A percentile compares a stretch with the other conserved stretches of the same genome.
These are phyloP conservation scores for Auriscalpium vulgare DNA, from an alignment of 768 basidiomycete species.

Conservation along the genomic window DNA sequence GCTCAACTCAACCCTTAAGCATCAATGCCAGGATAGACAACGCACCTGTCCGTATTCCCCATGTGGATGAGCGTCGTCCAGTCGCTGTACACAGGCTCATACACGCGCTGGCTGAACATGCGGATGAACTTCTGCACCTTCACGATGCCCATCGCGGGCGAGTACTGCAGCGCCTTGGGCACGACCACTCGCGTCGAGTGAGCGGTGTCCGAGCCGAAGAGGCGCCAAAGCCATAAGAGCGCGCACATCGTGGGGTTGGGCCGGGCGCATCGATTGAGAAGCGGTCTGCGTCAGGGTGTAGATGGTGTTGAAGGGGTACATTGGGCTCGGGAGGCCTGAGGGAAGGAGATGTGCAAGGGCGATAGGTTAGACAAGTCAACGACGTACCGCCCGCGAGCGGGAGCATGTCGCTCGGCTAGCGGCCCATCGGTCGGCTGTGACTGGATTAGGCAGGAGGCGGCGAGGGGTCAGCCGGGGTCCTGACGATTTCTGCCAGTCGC, in stretches of 20 bases:
- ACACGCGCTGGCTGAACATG: slow-evolving; percentile 47
- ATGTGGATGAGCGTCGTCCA: slow-evolving; percentile 48
- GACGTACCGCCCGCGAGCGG: slow-evolving; percentile 56
- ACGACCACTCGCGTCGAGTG: slow-evolving; percentile 44
- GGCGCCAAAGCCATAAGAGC: slow-evolving; percentile 52
- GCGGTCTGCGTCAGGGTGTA: slow-evolving; percentile 43
- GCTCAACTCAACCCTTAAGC: slow-evolving; percentile 2
- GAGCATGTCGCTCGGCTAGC: slow-evolving; percentile 49
- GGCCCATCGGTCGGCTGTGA: too few species aligned
- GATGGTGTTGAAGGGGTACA: slow-evolving; percentile 57
- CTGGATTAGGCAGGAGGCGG: too few species aligned
- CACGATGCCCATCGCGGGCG: slow-evolving; percentile 43
- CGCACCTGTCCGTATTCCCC: slow-evolving; percentile 63
- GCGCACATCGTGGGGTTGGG: slow-evolving; percentile 20
- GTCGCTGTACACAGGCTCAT: slow-evolving; percentile 54
- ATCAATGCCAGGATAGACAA: background rate
- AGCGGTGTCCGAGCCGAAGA: slow-evolving; percentile 34
- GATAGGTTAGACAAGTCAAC: slow-evolving; percentile 8
- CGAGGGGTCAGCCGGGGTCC: too few species aligned
- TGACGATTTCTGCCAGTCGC: too few species aligned
- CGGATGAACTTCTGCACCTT: slow-evolving; percentile 49
- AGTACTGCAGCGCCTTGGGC: slow-evolving; percentile 76
- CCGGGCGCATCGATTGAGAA: slow-evolving; percentile 34
- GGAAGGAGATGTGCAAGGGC: background rate
- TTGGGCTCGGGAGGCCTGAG: slow-evolving; percentile 55